Percentiles rank a stretch among this genome's conserved stretches.
Conservation (phyloP, 2,329 filamentous ascomycete species). For the Didymella exigua region DNA sequence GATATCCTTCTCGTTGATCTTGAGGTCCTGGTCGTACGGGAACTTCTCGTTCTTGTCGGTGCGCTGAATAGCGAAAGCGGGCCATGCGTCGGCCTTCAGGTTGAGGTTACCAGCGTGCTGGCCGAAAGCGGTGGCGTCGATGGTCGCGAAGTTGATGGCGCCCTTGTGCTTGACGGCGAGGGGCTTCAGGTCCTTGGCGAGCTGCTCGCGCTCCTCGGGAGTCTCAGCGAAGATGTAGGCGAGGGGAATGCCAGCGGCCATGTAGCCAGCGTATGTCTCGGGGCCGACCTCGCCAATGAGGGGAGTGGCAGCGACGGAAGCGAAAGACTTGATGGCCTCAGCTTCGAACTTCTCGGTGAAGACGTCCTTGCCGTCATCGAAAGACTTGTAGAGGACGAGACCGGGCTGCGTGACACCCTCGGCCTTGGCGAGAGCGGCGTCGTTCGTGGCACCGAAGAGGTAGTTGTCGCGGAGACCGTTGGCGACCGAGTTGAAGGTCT, state of each 20-base stretch:
- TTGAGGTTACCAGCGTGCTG: slow-evolving; percentile 97
- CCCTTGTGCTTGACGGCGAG: slow-evolving; percentile 92
- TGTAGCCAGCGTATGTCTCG: slow-evolving; percentile 95
- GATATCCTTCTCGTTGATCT: slow-evolving; percentile 76
- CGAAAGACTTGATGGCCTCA: slow-evolving; percentile 80
- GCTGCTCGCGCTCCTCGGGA: slow-evolving; percentile 80
- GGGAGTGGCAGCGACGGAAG: slow-evolving; percentile 83
- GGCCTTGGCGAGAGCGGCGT: slow-evolving; percentile 81
- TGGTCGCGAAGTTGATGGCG: slow-evolving; percentile 95
- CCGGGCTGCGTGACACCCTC: slow-evolving; percentile 88
- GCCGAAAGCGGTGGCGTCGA: slow-evolving; percentile 92
- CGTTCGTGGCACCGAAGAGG: slow-evolving; percentile 87
- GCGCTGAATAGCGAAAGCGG: slow-evolving; percentile 97
- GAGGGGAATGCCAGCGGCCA: slow-evolving; percentile 87
- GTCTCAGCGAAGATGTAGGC: slow-evolving; percentile 98
- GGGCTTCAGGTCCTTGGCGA: slow-evolving; percentile 78
- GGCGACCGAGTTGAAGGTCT: slow-evolving; percentile 80
- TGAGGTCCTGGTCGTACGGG: slow-evolving; percentile 84
- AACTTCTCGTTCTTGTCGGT: slow-evolving; percentile 95
- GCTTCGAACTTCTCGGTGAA: slow-evolving; percentile 82
- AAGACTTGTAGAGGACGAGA: slow-evolving; percentile 94
- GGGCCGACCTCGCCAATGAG: slow-evolving; percentile 95
- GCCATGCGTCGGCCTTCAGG: slow-evolving; percentile 93
- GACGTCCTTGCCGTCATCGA: slow-evolving; percentile 92
- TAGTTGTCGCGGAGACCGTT: slow-evolving; percentile 82